phyloP scores from a whole-genome alignment of 1,284 basidiomycete genomes.

The Papiliotrema laurentii region DNA sequence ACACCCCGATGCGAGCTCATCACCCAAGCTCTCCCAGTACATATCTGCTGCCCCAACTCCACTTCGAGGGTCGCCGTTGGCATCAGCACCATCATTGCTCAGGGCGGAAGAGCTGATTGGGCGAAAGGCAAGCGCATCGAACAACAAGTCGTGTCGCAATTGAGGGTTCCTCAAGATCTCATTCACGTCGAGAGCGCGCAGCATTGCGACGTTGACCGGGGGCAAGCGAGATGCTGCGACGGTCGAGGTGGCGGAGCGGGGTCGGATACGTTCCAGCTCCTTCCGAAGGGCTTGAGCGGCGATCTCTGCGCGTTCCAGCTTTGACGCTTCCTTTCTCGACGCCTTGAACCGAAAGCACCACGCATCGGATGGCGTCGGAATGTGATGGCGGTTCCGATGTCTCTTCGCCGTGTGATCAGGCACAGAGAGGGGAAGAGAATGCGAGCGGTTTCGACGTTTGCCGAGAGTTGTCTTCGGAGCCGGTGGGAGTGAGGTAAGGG shows the following conservation, averaged over 20 bases:
- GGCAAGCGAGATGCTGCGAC: constrained; percentile 50
- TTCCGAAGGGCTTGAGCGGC: constrained; percentile 12
- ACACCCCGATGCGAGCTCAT: constrained; percentile 74
- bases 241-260: constrained; percentile 5
- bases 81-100: constrained; percentile 32
- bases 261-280: not conserved
- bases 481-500: not conserved
- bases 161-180: constrained; percentile 84
- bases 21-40: constrained; percentile 78
- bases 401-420: constrained; percentile 20
- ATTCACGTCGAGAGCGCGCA: constrained; percentile 78
- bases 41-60: constrained; percentile 60
- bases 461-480: not conserved
- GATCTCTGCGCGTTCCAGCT: constrained; percentile 12
- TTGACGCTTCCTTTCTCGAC: constrained; percentile 2
- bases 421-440: constrained; percentile 14
- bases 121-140: constrained; percentile 55
- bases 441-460: constrained; percentile 8
- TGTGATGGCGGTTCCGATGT: constrained; percentile 11
- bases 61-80: constrained; percentile 23
- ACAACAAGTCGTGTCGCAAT: constrained; percentile 86
- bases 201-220: constrained; percentile 73
- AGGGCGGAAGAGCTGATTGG: constrained; percentile 57
- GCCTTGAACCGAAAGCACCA: constrained; percentile 2
- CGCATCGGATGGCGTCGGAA: constrained; percentile 15